phyloP scores from a whole-genome alignment of 2,329 filamentous ascomycete species.

The Scedosporium boydii region DNA sequence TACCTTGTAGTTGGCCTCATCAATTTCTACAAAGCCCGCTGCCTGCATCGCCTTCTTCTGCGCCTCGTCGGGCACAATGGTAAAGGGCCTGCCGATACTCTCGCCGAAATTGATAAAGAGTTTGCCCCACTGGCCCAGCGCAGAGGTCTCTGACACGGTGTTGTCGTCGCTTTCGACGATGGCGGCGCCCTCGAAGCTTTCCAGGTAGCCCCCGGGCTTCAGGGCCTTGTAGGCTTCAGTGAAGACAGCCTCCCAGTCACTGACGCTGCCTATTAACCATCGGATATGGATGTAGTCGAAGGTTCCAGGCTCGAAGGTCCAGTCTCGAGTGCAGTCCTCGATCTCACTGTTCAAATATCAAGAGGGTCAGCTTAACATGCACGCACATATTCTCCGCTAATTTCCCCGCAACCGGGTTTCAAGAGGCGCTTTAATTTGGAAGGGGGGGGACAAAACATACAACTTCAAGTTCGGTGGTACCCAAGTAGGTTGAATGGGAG shows the following conservation, averaged over 20 bases:
- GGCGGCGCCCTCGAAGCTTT: constrained; percentile 17
- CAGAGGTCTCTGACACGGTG: constrained; percentile 15
- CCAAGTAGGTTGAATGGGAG: constrained; percentile 45
- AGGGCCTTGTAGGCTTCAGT: constrained; percentile 38
- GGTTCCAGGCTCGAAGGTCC: constrained; percentile 31
- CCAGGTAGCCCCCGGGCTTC: constrained; percentile 26
- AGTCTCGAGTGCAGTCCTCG: constrained; percentile 25
- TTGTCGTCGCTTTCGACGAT: constrained; percentile 18
- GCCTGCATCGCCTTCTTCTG: constrained; percentile 15
- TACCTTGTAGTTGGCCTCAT: constrained; percentile 32
- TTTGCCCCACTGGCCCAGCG: constrained; percentile 18
- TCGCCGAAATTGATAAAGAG: constrained; percentile 18
- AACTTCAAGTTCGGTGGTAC: constrained; percentile 30
- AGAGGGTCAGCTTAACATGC: constrained; percentile 35
- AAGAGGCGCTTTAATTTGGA: constrained; percentile 33
- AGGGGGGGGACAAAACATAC: background rate
- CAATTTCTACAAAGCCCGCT: constrained; percentile 30
- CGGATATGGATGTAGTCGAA: constrained; percentile 53
- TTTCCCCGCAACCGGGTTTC: too few species aligned
- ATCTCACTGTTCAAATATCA: constrained; percentile 42
- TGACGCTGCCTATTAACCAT: constrained; percentile 46
- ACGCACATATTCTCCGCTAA: constrained; percentile 25
- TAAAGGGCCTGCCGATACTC: constrained; percentile 18
- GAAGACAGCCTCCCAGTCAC: constrained; percentile 46
- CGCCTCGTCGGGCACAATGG: constrained; percentile 11